A percentile compares a stretch with the other conserved stretches of the same genome.
Conservation (phyloP, 2,329 filamentous ascomycete genomes). For the Beauveria sp. region DNA sequence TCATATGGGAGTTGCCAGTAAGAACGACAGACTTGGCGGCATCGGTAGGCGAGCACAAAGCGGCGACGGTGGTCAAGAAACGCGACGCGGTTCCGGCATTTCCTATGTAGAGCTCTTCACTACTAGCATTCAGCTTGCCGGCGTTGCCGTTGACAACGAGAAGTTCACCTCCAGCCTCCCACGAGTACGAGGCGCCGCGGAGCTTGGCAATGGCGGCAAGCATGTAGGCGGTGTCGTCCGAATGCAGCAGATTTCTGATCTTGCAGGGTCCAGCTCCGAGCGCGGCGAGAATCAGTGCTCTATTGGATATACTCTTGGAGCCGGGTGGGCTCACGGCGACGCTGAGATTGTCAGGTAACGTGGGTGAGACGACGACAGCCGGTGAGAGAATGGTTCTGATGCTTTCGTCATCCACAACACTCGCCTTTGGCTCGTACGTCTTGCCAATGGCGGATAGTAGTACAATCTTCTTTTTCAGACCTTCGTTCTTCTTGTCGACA, state of each 20-base stretch:
- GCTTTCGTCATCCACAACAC: constrained; percentile 75
- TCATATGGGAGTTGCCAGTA: constrained; percentile 94
- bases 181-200: constrained; percentile 79
- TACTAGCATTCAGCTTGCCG: constrained; percentile 71
- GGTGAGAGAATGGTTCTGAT: constrained; percentile 80
- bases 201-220: constrained; percentile 80
- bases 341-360: constrained; percentile 56
- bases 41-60: constrained; percentile 63
- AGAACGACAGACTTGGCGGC: constrained; percentile 62
- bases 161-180: constrained; percentile 91
- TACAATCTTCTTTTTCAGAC: constrained; percentile 91
- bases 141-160: constrained; percentile 85
- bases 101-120: constrained; percentile 78
- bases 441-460: constrained; percentile 83
- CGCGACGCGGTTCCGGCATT: constrained; percentile 95
- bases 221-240: constrained; percentile 97
- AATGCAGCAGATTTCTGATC: constrained; percentile 88
- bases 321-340: constrained; percentile 82
- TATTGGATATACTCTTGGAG: constrained; percentile 96
- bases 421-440: constrained; percentile 81
- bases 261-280: constrained; percentile 79
- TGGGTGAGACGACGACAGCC: constrained; percentile 65
- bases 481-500: constrained; percentile 98
- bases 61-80: constrained; percentile 86
- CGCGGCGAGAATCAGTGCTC: constrained; percentile 87